Conservation (phyloP, 1,284 basidiomycete species). For the Xerocomus amazonicus region DNA sequence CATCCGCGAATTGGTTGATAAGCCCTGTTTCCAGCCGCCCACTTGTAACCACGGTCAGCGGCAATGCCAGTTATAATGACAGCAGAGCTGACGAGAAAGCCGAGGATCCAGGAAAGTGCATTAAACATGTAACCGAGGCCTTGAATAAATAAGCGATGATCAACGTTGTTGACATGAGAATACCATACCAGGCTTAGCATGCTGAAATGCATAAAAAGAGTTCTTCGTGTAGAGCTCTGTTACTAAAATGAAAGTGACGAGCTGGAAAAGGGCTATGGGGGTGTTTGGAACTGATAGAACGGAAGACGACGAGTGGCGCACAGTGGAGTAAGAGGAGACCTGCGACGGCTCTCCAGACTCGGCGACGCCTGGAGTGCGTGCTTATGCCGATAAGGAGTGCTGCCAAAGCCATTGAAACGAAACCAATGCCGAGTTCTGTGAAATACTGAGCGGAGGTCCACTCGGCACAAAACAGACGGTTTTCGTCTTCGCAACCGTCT, state of each 20-base stretch:
- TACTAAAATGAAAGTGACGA: slow-evolving; percentile 61
- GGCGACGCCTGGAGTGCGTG: slow-evolving; percentile 65
- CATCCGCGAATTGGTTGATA: slow-evolving; percentile 50
- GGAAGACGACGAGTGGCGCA: slow-evolving; percentile 29
- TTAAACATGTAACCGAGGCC: slow-evolving; percentile 59
- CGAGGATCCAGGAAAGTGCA: slow-evolving; percentile 56
- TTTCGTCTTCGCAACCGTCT: slow-evolving; percentile 62
- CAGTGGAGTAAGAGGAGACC: slow-evolving; percentile 59
- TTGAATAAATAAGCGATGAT: slow-evolving; percentile 25
- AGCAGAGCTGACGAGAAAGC: slow-evolving; percentile 47
- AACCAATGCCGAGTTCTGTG: slow-evolving; percentile 58
- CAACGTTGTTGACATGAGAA: not conserved
- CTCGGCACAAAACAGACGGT: slow-evolving; percentile 55
- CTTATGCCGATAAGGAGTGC: slow-evolving; percentile 65
- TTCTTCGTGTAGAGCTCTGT: slow-evolving; percentile 54
- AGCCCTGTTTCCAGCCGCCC: slow-evolving; percentile 73
- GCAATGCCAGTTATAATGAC: slow-evolving; percentile 63
- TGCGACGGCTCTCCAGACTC: slow-evolving; percentile 71
- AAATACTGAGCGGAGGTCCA: slow-evolving; percentile 71
- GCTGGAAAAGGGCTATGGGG: slow-evolving; percentile 51
- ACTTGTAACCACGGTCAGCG: slow-evolving; percentile 62
- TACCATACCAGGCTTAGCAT: slow-evolving; percentile 57
- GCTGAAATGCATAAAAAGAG: slow-evolving; percentile 49
- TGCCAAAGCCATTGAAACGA: slow-evolving; percentile 53
- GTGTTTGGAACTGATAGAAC: not conserved